Base-by-base conservation (phyloP, 2,329 filamentous ascomycete species). In the Aschersonia sp. region DNA sequence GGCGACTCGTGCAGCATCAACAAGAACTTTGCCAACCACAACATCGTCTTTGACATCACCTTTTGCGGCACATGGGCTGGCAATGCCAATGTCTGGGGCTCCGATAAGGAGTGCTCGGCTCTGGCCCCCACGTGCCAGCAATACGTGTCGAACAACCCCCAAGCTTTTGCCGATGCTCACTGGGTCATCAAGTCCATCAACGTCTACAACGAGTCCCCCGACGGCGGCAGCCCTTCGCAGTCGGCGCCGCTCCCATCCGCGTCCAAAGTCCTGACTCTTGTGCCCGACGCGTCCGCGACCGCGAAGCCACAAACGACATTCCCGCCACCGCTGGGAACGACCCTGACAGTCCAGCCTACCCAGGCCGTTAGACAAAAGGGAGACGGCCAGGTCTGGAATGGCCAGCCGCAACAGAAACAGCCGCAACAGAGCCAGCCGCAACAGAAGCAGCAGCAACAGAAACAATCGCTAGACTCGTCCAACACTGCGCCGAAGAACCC, bases 1-100 rank as follows among this genome's bases (percentile, higher is more conserved):
- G 74, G 71, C 41, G 78, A 75, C 1, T 72, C 69, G 48, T 96
- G 90, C 65, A 68, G 89, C 55, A 83, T 94, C 53, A 69, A 80
- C 51, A 54, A 65, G 1, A 74, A 82, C 63, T 94, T 96, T 68
- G 68, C 68, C 50, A 65, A 83, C 50, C 76, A 94, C 68, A 76
- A 82, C 56, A 79, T 96, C 53, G 76, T 90, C 53, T 81, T 92
- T 63, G 79, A 90, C 65, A 92, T 81, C 1, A 85, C 84, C 5
- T 87, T 94, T 62, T 96, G 89, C 63, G 89, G 89, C 22, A 78
- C 83, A 58, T 95, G 88, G 88, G 88, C 88, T 6, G 86, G 86
- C 30, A 61, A 68, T 42, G 47, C 55, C 11, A 49, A 53, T 4
- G 78, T 81, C 35, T 94, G 84, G 82, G 57, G 58, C 45, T 58